Conservation (phyloP, 2,329 filamentous ascomycete genomes). For the Acrocalymma vagum region DNA sequence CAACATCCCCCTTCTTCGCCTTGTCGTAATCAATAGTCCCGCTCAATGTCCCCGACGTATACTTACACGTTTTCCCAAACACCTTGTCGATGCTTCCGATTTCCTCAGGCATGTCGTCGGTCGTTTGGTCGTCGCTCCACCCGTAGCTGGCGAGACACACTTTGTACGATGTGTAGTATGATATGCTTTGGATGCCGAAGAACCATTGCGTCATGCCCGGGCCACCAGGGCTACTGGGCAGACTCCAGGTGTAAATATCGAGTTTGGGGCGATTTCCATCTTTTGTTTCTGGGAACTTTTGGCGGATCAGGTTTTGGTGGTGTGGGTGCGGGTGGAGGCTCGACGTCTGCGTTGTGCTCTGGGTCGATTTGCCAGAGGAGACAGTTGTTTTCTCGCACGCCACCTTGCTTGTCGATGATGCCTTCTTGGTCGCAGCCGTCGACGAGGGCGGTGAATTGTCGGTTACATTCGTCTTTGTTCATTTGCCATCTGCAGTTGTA, state of each 20-base stretch:
- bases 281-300: conserved; percentile 5
- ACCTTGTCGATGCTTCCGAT: conserved; percentile 12
- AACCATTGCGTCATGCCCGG: background rate
- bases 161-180: conserved; percentile 7
- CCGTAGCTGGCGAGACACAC: conserved; percentile 4
- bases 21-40: too few species aligned
- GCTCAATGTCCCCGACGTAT: too few species aligned
- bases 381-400: conserved; percentile 11
- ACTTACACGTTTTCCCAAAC: conserved; percentile 12
- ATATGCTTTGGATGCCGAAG: conserved; percentile 2
- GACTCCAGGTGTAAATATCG: conserved; percentile 6
- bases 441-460: conserved; percentile 5
- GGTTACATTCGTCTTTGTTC: conserved; percentile 7
- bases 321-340: conserved; percentile 2
- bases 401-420: conserved; percentile 12
- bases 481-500: conserved; percentile 6
- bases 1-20: conserved; percentile 4
- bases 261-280: conserved; percentile 5
- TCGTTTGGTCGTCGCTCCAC: conserved; percentile 1
- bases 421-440: conserved; percentile 12
- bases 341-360: conserved; percentile 4
- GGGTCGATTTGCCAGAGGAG: conserved; percentile 10
- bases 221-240: conserved; percentile 1
- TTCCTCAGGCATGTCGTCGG: conserved; percentile 4
- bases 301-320: conserved; percentile 4